A percentile compares a stretch with the other conserved stretches of the same genome.
phyloP scores from a whole-genome alignment of 2,329 filamentous ascomycete species.

The Epichloe baconii region DNA sequence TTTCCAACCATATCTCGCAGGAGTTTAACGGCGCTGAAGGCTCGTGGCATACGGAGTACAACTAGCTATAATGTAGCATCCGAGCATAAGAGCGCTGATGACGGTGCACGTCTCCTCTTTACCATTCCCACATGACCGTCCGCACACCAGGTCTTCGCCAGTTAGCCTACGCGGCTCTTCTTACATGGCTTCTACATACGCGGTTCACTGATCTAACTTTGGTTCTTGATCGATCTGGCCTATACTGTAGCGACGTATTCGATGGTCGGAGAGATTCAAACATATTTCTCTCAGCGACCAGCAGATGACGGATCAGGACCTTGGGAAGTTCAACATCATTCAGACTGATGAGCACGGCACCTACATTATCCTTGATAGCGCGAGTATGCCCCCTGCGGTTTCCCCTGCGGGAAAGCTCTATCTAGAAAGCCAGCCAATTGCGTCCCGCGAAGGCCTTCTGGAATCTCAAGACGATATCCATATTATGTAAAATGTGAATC shows the following conservation, averaged over 20 bases:
- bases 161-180: slow-evolving; percentile 18
- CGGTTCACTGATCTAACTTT: slow-evolving; percentile 19
- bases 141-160: slow-evolving; percentile 15
- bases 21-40: background rate
- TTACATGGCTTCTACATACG: slow-evolving; percentile 23
- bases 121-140: background rate
- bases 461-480: no score
- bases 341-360: slow-evolving; percentile 12
- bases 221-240: slow-evolving; percentile 24
- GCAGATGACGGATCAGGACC: no score
- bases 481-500: no score
- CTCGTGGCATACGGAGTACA: no score
- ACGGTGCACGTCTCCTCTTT: no score
- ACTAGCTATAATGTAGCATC: no score
- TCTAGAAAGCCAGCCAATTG: slow-evolving; percentile 15
- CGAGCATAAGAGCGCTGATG: no score
- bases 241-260: no score
- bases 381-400: no score
- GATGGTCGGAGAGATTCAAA: no score
- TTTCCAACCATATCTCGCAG: slow-evolving; percentile 6
- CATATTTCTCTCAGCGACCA: no score
- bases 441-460: slow-evolving; percentile 10
- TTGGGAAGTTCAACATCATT: slow-evolving; percentile 6
- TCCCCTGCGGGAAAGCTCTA: background rate
- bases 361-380: slow-evolving; percentile 1